These are phyloP conservation scores for Yamadazyma oceani DNA, from an alignment of 1,139 yeast genomes.

Conservation along the genomic window DNA sequence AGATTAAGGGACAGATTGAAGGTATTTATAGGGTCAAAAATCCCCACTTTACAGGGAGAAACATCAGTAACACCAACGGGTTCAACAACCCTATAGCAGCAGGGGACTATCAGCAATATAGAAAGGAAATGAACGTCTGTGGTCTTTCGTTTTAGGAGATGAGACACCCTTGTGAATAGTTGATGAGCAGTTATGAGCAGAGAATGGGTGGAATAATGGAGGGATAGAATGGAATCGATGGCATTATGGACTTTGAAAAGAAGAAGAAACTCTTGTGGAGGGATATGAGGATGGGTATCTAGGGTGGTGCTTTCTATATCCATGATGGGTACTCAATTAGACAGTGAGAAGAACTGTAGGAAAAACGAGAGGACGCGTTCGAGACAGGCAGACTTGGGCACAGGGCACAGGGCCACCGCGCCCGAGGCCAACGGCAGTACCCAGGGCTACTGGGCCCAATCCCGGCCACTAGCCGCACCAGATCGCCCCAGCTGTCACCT, in stretches of 20 bases:
- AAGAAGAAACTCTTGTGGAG: slow-evolving; percentile 3
- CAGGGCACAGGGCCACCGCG: too few species aligned
- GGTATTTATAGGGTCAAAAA: slow-evolving; percentile 10
- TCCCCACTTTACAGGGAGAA: slow-evolving; percentile 17
- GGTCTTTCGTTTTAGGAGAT: slow-evolving; percentile 10
- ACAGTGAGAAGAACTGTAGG: too few species aligned
- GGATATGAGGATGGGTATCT: slow-evolving; percentile 9
- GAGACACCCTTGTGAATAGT: slow-evolving; percentile 11
- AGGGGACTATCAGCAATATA: slow-evolving; percentile 12
- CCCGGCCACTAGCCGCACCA: too few species aligned
- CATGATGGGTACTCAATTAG: too few species aligned
- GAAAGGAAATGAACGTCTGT: slow-evolving; percentile 14
- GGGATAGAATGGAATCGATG: slow-evolving; percentile 13
- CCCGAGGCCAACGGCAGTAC: too few species aligned
- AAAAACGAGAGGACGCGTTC: too few species aligned
- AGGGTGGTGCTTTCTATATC: neutral
- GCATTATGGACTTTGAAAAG: slow-evolving; percentile 14
- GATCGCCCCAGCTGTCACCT: too few species aligned
- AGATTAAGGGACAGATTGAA: slow-evolving; percentile 10
- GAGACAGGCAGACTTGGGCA: too few species aligned
- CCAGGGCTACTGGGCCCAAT: too few species aligned
- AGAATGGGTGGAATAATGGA: slow-evolving; percentile 16
- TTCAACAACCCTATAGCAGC: slow-evolving; percentile 12
- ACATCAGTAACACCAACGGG: slow-evolving; percentile 13
- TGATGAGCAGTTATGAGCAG: slow-evolving; percentile 15